Evolutionary conservation across 352 stramenopile species (phyloP).

Genomic region (Phytophthora hibernalis): DNA sequence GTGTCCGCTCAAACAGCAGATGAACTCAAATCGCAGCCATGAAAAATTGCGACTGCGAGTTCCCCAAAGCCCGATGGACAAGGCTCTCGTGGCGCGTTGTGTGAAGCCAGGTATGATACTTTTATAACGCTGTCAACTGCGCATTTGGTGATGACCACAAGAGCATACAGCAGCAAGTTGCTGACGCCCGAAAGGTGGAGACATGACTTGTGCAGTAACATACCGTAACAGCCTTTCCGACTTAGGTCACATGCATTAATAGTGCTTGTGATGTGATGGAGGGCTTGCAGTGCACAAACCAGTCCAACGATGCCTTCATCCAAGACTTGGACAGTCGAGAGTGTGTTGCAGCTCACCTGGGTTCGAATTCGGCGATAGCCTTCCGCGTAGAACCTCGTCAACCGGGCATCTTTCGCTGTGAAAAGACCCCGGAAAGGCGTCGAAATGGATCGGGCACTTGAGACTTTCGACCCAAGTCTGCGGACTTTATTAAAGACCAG

Average conservation of each 20-base stretch:
- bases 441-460: slow-evolving; percentile 19
- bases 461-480: slow-evolving; percentile 17
- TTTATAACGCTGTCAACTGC: slow-evolving; percentile 10
- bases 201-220: slow-evolving; percentile 1
- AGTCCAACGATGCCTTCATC: background rate
- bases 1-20: slow-evolving; percentile 24
- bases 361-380: slow-evolving; percentile 16
- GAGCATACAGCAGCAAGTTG: background rate
- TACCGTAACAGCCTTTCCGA: no score
- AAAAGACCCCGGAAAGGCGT: slow-evolving; percentile 32
- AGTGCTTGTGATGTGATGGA: no score
- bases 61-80: slow-evolving; percentile 27
- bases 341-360: background rate
- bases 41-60: slow-evolving; percentile 21
- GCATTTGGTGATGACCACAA: slow-evolving; percentile 13
- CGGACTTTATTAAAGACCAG: slow-evolving; percentile 6
- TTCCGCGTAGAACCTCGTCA: slow-evolving; percentile 3
- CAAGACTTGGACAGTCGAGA: background rate
- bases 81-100: slow-evolving; percentile 2
- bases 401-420: background rate
- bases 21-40: slow-evolving; percentile 8
- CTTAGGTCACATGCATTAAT: no score
- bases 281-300: background rate
- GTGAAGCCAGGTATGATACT: slow-evolving; percentile 26
- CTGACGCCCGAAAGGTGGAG: slow-evolving; percentile 20